Conservation (phyloP, 768 basidiomycete species). For the Macrolepiota fuliginosa region DNA sequence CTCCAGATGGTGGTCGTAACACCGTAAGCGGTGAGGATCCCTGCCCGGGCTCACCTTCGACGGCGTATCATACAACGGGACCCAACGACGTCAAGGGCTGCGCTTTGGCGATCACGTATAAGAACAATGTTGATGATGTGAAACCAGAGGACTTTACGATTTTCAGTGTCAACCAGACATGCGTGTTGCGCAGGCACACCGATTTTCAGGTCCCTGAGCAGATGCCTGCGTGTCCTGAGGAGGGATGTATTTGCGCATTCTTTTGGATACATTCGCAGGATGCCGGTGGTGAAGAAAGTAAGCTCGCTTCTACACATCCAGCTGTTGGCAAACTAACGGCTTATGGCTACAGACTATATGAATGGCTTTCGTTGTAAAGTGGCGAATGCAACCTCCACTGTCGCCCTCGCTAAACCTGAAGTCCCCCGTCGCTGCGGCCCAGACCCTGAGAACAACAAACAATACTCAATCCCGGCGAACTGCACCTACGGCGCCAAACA, state of each 20-base stretch:
- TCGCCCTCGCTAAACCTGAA: conserved; percentile 51
- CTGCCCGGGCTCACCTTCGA: conserved; percentile 44
- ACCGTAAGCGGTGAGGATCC: conserved; percentile 45
- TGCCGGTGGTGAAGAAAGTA: conserved; percentile 64
- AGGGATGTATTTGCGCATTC: conserved; percentile 67
- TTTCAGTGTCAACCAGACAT: conserved; percentile 74
- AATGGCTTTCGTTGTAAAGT: conserved; percentile 71
- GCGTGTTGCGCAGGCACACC: conserved; percentile 70
- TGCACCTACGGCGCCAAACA: conserved; percentile 74
- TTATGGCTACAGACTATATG: conserved; percentile 54
- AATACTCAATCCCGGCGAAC: conserved; percentile 47
- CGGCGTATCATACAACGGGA: conserved; percentile 55
- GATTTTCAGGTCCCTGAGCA: conserved; percentile 63
- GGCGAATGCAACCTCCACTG: conserved; percentile 48
- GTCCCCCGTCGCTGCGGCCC: conserved; percentile 65
- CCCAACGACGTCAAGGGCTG: conserved; percentile 58
- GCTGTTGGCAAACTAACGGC: background rate
- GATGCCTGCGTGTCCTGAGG: conserved; percentile 67
- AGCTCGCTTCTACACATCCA: conserved; percentile 16
- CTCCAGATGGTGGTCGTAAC: conserved; percentile 50
- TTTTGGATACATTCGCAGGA: conserved; percentile 71
- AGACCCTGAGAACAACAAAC: conserved; percentile 47
- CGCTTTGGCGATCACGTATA: conserved; percentile 75
- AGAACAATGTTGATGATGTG: conserved; percentile 52
- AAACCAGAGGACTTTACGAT: conserved; percentile 69